These are phyloP conservation scores for Haematococcus sp. DNA, from an alignment of 139 green algal genomes.

Conservation along the genomic window DNA sequence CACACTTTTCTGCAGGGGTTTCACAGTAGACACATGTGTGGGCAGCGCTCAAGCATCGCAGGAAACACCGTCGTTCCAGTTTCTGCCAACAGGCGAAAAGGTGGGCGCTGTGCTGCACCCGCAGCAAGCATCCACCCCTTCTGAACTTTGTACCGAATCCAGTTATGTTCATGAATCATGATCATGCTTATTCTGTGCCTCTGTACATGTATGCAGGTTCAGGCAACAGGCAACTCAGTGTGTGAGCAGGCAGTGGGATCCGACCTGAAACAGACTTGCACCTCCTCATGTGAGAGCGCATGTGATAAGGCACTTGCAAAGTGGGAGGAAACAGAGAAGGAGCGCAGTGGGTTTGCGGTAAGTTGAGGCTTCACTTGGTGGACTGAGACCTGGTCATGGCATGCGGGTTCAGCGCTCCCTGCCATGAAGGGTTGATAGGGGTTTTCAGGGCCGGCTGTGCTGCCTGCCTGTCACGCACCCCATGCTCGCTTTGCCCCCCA, in stretches of 20 bases:
- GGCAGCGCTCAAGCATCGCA: not conserved
- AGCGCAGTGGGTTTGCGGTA: no score
- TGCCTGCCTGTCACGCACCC: no score
- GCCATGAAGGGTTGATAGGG: no score
- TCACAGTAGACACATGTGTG: slow-evolving; percentile 17
- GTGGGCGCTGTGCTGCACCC: not conserved
- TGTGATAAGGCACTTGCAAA: not conserved
- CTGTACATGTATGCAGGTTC: not conserved
- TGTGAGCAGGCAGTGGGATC: not conserved
- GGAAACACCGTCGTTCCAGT: not conserved
- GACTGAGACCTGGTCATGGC: no score
- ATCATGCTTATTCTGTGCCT: not conserved
- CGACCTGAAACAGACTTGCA: not conserved
- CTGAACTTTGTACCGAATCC: not conserved
- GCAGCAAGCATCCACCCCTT: not conserved
- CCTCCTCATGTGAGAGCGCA: slow-evolving; percentile 2
- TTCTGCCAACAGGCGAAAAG: slow-evolving; percentile 3
- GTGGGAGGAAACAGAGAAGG: no score
- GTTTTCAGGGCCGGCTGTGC: no score
- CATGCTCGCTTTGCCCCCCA: no score
- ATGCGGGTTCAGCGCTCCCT: no score
- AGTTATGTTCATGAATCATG: no score
- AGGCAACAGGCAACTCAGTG: not conserved
- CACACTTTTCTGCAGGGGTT: not conserved
- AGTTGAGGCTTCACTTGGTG: no score